Evolutionary conservation across 2,329 filamentous ascomycete genomes (phyloP).

Genomic region (Colletotrichum zoysiae): DNA sequence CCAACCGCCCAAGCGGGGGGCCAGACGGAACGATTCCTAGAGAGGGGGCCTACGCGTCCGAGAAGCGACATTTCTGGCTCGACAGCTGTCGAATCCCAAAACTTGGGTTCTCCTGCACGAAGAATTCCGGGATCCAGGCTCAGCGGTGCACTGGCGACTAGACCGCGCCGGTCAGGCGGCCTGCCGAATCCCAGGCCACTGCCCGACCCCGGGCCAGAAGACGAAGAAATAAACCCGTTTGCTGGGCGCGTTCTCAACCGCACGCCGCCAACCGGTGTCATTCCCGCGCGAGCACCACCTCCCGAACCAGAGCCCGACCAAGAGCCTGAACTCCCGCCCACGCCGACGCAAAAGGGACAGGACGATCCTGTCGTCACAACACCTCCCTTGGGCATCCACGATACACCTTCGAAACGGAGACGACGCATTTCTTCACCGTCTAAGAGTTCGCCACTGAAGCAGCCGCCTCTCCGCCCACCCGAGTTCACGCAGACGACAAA

Average conservation of each 20-base stretch:
- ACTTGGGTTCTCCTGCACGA: conserved; percentile 41
- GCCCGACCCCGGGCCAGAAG: conserved; percentile 58
- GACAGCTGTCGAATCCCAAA: not conserved
- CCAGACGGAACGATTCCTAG: conserved; percentile 20
- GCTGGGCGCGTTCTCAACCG: conserved; percentile 53
- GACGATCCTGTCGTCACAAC: conserved; percentile 66
- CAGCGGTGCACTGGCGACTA: conserved; percentile 51
- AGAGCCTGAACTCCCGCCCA: conserved; percentile 75
- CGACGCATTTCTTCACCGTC: conserved; percentile 54
- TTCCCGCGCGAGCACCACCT: conserved; percentile 6
- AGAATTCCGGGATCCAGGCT: conserved; percentile 47
- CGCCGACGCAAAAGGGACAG: conserved; percentile 61
- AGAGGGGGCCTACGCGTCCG: conserved; percentile 26
- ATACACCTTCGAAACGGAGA: conserved; percentile 65
- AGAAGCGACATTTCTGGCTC: conserved; percentile 24
- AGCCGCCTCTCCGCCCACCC: conserved; percentile 51
- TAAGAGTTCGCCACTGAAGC: conserved; percentile 65
- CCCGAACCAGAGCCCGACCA: conserved; percentile 29
- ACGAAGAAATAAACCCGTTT: conserved; percentile 59
- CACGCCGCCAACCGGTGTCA: conserved; percentile 49
- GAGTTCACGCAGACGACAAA: conserved; percentile 31
- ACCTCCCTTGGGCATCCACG: conserved; percentile 70
- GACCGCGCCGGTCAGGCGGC: conserved; percentile 56
- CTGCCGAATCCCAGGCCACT: conserved; percentile 61
- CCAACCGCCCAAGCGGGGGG: conserved; percentile 5